A percentile compares a stretch with the other conserved stretches of the same genome.
phyloP scores from a whole-genome alignment of 495 filamentous ascomycete genomes.

The Penicillium lagena region DNA sequence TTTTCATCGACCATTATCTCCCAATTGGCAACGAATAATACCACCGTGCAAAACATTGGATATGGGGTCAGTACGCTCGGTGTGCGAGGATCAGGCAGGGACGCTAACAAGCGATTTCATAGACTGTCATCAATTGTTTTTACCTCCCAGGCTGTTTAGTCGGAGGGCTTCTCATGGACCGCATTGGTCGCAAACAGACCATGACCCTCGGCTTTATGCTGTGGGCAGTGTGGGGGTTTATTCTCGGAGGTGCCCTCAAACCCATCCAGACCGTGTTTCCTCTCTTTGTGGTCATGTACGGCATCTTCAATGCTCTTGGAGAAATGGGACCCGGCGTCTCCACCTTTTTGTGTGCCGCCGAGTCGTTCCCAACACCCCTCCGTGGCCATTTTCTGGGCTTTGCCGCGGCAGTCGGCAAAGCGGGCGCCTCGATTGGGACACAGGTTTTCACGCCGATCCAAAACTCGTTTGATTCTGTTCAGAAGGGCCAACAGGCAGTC shows the following conservation, averaged over 20 bases:
- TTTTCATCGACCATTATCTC: constrained; percentile 32
- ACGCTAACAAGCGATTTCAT: not conserved
- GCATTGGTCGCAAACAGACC: constrained; percentile 41
- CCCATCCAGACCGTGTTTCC: constrained; percentile 39
- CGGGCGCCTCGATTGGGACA: constrained; percentile 43
- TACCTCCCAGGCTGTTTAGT: constrained; percentile 40
- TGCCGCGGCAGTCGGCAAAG: constrained; percentile 42
- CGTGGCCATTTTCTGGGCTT: constrained; percentile 44
- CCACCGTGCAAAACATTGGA: constrained; percentile 37
- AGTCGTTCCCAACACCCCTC: constrained; percentile 45
- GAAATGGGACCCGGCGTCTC: constrained; percentile 45
- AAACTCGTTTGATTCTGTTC: constrained; percentile 25
- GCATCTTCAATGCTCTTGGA: constrained; percentile 40
- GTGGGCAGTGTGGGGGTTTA: constrained; percentile 39
- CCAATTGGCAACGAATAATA: constrained; percentile 31
- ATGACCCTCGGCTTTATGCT: constrained; percentile 38
- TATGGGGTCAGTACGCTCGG: constrained; percentile 21
- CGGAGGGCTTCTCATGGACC: constrained; percentile 42
- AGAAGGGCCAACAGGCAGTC: constrained; percentile 37
- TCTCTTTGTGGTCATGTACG: constrained; percentile 47
- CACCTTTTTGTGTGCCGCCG: constrained; percentile 36
- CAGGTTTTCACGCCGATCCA: constrained; percentile 40
- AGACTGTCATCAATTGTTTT: constrained; percentile 44
- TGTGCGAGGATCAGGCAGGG: no score
- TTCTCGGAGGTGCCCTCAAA: constrained; percentile 36